These are phyloP conservation scores for Phytophthora pistaciae DNA, from an alignment of 352 stramenopile species.

Conservation along the genomic window DNA sequence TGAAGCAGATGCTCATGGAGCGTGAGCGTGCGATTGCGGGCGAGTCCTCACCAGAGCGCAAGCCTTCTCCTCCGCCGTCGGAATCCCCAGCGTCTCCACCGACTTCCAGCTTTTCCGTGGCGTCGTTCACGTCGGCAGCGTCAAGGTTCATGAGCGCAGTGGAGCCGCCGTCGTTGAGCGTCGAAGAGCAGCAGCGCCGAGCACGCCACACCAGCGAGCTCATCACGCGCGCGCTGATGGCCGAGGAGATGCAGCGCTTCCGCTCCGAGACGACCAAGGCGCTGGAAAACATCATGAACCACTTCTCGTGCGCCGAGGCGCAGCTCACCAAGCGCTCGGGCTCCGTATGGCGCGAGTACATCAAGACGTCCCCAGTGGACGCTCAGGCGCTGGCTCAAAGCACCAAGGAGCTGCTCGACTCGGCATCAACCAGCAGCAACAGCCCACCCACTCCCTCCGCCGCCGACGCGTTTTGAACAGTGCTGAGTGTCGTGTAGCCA, in stretches of 20 bases:
- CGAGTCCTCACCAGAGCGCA: constrained; percentile 23
- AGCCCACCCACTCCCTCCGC: constrained; percentile 6
- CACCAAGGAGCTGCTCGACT: constrained; percentile 56
- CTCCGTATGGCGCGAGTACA: constrained; percentile 60
- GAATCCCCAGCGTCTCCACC: constrained; percentile 18
- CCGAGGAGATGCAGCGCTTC: constrained; percentile 74
- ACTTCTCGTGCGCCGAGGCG: constrained; percentile 66
- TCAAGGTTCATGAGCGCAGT: constrained; percentile 51
- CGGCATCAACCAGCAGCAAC: constrained; percentile 11
- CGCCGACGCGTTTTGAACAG: constrained; percentile 25
- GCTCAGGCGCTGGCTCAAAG: constrained; percentile 47
- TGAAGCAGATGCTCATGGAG: constrained; percentile 68
- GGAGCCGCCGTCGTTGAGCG: constrained; percentile 41
- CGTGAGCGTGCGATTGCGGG: constrained; percentile 49
- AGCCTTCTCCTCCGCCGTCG: constrained; percentile 18
- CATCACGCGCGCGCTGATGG: constrained; percentile 66
- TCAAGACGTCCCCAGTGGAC: constrained; percentile 50
- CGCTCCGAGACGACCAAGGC: constrained; percentile 46
- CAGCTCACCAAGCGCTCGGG: constrained; percentile 64
- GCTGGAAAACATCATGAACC: constrained; percentile 60
- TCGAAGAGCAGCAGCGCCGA: constrained; percentile 52
- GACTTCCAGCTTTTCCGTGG: constrained; percentile 34
- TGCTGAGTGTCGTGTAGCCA: no score
- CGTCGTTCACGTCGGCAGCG: constrained; percentile 49
- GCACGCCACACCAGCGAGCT: constrained; percentile 50